phyloP scores from a whole-genome alignment of 2,329 filamentous ascomycete species.

The Xylariaceae sp. region DNA sequence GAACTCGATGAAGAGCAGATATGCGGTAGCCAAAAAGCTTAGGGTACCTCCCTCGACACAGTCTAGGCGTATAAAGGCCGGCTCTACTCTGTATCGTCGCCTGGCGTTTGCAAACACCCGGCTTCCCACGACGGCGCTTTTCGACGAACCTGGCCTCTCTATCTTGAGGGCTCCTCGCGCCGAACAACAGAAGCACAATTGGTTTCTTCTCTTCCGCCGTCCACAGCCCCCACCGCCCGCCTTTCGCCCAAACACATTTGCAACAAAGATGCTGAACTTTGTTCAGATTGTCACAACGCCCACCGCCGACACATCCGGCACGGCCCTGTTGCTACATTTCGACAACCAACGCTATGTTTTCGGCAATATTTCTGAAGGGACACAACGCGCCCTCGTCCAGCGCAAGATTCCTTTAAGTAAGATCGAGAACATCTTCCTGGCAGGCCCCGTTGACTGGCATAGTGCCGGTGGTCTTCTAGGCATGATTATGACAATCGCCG shows the following conservation, averaged over 20 bases:
- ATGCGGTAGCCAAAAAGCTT: constrained; percentile 6
- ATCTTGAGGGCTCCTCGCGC: not conserved
- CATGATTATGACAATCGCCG: constrained; percentile 82
- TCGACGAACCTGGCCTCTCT: constrained; percentile 12
- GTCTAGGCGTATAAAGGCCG: not conserved
- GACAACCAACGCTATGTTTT: constrained; percentile 85
- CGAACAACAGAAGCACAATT: too few species aligned
- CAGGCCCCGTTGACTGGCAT: constrained; percentile 76
- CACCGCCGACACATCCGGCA: constrained; percentile 86
- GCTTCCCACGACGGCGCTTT: constrained; percentile 21
- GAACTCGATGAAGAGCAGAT: constrained; percentile 17
- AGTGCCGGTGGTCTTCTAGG: constrained; percentile 84
- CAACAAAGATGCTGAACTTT: constrained; percentile 69
- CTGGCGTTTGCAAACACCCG: constrained; percentile 17
- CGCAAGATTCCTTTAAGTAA: constrained; percentile 69
- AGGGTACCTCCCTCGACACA: not conserved
- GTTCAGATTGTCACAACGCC: constrained; percentile 81
- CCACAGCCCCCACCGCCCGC: not conserved
- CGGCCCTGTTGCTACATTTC: constrained; percentile 77
- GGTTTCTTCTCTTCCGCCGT: constrained; percentile 1
- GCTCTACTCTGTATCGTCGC: not conserved
- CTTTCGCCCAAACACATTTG: not conserved
- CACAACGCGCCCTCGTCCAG: constrained; percentile 77
- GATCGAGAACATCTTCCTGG: constrained; percentile 80
- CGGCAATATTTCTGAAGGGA: constrained; percentile 82